Base-by-base conservation (phyloP, 2,329 filamentous ascomycete genomes). In the Daldinia sp. region DNA sequence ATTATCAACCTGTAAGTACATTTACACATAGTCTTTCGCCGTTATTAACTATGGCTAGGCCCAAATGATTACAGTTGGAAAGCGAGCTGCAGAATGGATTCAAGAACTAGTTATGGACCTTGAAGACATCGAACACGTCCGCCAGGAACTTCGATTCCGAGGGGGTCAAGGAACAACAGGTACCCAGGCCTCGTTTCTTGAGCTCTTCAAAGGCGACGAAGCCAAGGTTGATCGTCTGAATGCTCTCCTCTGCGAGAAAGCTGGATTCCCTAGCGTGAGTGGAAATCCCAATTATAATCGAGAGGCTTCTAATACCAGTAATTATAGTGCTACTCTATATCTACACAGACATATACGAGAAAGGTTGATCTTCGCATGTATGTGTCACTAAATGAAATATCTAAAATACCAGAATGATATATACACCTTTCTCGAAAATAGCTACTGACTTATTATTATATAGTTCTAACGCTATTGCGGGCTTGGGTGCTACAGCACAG, bases 31-130 rank as follows among this genome's bases (percentile, higher is more conserved):
- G n/a, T n/a, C n/a, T n/a, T n/a, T n/a, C n/a, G n/a, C 3, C 13
- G 6, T 52, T n/a, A 7, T 27, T 19, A 32, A 43, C 37, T 17
- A 27, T 45, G 21, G 2, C 11, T 4, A 62, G 59, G 86, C 84
- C 2, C 84, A 87, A 71, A 75, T 81, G 59, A 72, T 72, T 34
- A 72, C 71, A 13, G 87, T 92, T 19, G 89, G 89, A 52, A 86
- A 86, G 76, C 82, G 89, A 63, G 88, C 89, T 7, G 87, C 85
- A 55, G 83, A 91, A 71, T 93, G 90, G 90, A 84, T 88, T 29
- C 90, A 92, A 72, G 89, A 93, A 71, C 81, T 93, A 15, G 77
- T 91, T 64, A 87, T 93, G 78, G 93, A 96, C 70, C 82, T 96
- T 52, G 81, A 88, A 61, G 87, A 88, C 71, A 83, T 96, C 39